Percentiles rank a stretch among this genome's conserved stretches.
Conservation (phyloP, 2,329 filamentous ascomycete genomes). For the Fusarium chaquense region DNA sequence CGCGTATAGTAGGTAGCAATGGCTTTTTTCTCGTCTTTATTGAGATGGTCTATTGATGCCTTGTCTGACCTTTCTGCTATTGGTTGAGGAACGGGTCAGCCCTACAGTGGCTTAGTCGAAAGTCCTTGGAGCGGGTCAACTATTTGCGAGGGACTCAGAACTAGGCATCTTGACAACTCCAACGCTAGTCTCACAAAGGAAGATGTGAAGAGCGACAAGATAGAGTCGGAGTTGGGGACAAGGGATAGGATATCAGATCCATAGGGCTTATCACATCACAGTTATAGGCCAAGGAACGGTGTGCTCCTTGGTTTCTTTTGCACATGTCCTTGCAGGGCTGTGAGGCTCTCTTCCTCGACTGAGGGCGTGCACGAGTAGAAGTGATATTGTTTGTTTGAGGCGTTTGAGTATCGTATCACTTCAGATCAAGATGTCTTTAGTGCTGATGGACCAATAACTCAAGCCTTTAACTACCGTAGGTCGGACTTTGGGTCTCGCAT, state of each 20-base stretch:
- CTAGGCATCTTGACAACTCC: neutral
- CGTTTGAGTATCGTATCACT: neutral
- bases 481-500: conserved; percentile 9
- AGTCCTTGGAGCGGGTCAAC: neutral
- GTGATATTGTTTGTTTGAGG: conserved; percentile 6
- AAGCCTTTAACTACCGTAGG: neutral
- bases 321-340: conserved; percentile 6
- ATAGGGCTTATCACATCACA: conserved; percentile 6
- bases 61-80: neutral
- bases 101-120: conserved; percentile 33
- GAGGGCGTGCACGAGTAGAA: conserved; percentile 1
- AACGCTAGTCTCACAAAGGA: neutral
- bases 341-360: conserved; percentile 4
- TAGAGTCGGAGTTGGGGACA: neutral
- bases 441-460: conserved; percentile 25
- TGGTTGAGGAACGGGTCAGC: conserved; percentile 23
- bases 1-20: neutral
- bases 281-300: neutral
- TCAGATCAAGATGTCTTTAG: conserved; percentile 18
- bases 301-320: neutral
- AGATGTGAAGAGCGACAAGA: conserved; percentile 4
- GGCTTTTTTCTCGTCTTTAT: neutral
- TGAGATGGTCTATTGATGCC: neutral
- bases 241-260: conserved; percentile 3
- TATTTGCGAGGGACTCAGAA: neutral